A percentile compares a stretch with the other conserved stretches of the same genome.
Evolutionary conservation across 1,284 basidiomycete genomes (phyloP).

Genomic region (Cutaneotrichosporon arboriforme): DNA sequence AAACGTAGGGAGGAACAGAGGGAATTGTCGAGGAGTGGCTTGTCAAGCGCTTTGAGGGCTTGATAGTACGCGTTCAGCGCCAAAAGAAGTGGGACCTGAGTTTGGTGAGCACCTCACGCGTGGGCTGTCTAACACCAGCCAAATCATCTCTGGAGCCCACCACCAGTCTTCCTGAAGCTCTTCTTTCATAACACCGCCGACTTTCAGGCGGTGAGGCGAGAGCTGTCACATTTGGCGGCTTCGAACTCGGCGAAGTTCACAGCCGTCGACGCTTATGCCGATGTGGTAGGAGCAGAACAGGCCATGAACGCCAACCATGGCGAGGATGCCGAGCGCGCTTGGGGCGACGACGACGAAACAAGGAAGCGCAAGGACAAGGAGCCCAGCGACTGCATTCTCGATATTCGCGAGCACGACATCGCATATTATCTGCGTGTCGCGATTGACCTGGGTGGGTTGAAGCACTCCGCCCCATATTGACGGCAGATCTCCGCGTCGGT

Average conservation of each 20-base stretch:
- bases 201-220: conserved; percentile 77
- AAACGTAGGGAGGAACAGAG: conserved; percentile 71
- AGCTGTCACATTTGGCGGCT: conserved; percentile 81
- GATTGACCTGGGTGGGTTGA: conserved; percentile 73
- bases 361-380: conserved; percentile 56
- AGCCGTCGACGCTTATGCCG: conserved; percentile 95
- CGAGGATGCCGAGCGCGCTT: conserved; percentile 44
- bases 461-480: background rate
- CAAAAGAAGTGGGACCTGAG: conserved; percentile 90
- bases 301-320: conserved; percentile 53
- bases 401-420: conserved; percentile 94
- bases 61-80: conserved; percentile 70
- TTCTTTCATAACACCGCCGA: conserved; percentile 91
- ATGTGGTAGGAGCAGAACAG: conserved; percentile 79
- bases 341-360: conserved; percentile 55
- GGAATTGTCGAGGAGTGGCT: conserved; percentile 93
- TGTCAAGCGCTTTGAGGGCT: conserved; percentile 84
- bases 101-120: conserved; percentile 49
- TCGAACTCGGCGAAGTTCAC: conserved; percentile 89
- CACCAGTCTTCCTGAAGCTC: conserved; percentile 79
- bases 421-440: conserved; percentile 97
- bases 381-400: conserved; percentile 84
- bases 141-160: conserved; percentile 91
- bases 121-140: conserved; percentile 50
- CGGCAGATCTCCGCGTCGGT: conserved; percentile 81